A percentile compares a stretch with the other conserved stretches of the same genome.
Conservation (phyloP, 495 filamentous ascomycete species). For the Xylaria intraflava region DNA sequence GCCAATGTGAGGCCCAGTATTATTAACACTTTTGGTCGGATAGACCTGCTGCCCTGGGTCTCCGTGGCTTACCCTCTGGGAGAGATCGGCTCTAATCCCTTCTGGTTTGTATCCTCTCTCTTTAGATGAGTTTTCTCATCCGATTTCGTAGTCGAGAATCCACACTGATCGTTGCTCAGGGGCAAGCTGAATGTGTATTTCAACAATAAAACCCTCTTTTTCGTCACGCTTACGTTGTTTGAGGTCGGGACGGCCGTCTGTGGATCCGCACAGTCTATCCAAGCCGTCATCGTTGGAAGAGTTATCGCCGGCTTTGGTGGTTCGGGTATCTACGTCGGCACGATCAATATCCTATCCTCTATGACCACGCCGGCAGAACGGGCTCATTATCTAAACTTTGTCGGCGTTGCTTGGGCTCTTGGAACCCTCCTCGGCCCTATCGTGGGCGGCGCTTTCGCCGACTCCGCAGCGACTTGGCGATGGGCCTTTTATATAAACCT, state of each 20-base stretch:
- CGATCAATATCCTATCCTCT: neutral
- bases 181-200: conserved; percentile 41
- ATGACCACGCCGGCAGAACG: conserved; percentile 29
- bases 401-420: conserved; percentile 37
- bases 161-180: no score
- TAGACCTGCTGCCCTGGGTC: conserved; percentile 49
- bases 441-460: conserved; percentile 53
- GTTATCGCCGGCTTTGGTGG: conserved; percentile 39
- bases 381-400: conserved; percentile 31
- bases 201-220: conserved; percentile 7
- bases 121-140: no score
- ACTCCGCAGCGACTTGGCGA: conserved; percentile 41
- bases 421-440: conserved; percentile 50
- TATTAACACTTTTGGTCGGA: conserved; percentile 37
- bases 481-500: no score
- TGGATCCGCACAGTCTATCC: conserved; percentile 39
- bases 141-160: no score
- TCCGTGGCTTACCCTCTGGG: conserved; percentile 43
- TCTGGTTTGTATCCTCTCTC: no score
- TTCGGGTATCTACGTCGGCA: conserved; percentile 42
- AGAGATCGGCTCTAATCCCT: conserved; percentile 33
- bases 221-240: no score
- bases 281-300: conserved; percentile 49
- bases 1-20: conserved; percentile 48
- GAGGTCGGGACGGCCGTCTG: no score